Percentiles rank a stretch among this genome's conserved stretches.
These are phyloP conservation scores for Corinectria fuckeliana DNA, from an alignment of 2,329 filamentous ascomycete species.

Conservation along the genomic window DNA sequence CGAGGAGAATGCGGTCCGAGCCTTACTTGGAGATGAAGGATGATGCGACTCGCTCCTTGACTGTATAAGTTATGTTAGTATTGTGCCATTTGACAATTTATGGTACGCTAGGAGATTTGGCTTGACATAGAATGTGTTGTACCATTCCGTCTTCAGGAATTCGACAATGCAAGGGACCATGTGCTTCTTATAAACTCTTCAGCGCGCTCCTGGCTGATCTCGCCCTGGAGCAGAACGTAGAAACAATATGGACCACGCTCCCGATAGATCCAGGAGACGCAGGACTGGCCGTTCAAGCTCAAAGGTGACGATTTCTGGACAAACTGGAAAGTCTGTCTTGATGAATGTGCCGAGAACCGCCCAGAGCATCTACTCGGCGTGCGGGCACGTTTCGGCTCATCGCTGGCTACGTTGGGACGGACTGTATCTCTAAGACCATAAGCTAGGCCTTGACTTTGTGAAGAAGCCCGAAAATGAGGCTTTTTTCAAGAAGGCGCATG, in stretches of 20 bases:
- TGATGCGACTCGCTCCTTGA: constrained; percentile 50
- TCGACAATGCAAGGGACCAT: constrained; percentile 51
- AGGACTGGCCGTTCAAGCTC: constrained; percentile 52
- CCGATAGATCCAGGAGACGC: constrained; percentile 56
- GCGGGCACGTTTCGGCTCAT: not conserved
- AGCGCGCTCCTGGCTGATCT: constrained; percentile 48
- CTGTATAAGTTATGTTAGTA: constrained; percentile 28
- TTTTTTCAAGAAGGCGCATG: constrained; percentile 53
- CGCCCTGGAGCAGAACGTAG: constrained; percentile 54
- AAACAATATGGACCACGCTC: constrained; percentile 55
- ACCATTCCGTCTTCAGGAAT: constrained; percentile 55
- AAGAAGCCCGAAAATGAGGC: constrained; percentile 52
- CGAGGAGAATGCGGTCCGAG: constrained; percentile 55
- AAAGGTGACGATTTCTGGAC: constrained; percentile 56
- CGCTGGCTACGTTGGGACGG: not conserved
- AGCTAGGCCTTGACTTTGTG: constrained; percentile 43
- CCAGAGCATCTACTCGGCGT: constrained; percentile 51
- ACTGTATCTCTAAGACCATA: not conserved
- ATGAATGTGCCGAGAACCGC: constrained; percentile 56
- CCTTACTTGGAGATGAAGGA: constrained; percentile 49
- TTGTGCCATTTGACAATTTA: not conserved
- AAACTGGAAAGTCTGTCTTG: constrained; percentile 55
- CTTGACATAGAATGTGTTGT: constrained; percentile 56
- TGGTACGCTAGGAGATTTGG: fast-evolving
- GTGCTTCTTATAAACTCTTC: constrained; percentile 52